These are phyloP conservation scores for Exophiala oligosperma DNA, from an alignment of 2,329 filamentous ascomycete genomes.

Conservation along the genomic window DNA sequence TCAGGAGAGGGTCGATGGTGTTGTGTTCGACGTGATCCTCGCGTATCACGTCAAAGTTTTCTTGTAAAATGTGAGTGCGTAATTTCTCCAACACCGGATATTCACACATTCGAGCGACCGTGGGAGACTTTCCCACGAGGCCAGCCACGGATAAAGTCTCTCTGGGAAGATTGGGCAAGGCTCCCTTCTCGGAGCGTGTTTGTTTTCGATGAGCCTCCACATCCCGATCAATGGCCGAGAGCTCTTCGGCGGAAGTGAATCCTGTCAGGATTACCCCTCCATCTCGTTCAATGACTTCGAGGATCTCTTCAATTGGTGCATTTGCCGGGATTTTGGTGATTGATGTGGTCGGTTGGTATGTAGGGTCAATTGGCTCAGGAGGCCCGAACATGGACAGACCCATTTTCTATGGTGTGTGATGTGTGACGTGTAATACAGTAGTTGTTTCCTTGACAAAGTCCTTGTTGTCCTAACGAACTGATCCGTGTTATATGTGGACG, in stretches of 20 bases:
- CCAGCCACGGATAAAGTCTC: slow-evolving; percentile 29
- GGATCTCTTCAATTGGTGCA: slow-evolving; percentile 33
- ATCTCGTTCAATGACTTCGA: slow-evolving; percentile 35
- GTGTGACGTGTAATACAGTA: no score
- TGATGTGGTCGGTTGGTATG: slow-evolving; percentile 13
- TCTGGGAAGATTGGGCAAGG: slow-evolving; percentile 12
- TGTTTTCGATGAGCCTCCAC: slow-evolving; percentile 12
- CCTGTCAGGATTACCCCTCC: slow-evolving; percentile 37
- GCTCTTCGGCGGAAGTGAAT: slow-evolving; percentile 28
- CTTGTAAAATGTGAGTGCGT: slow-evolving; percentile 30
- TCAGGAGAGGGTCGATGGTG: slow-evolving; percentile 30
- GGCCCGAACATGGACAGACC: slow-evolving; percentile 7
- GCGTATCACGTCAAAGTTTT: slow-evolving; percentile 18
- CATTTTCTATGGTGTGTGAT: neutral
- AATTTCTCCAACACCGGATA: slow-evolving; percentile 31
- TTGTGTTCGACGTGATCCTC: neutral
- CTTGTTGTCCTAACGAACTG: no score
- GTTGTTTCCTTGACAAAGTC: no score
- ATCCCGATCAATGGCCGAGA: slow-evolving; percentile 29
- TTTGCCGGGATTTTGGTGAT: slow-evolving; percentile 21
- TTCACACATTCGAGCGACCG: slow-evolving; percentile 24
- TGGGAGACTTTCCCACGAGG: slow-evolving; percentile 33
- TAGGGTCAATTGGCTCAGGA: slow-evolving; percentile 11
- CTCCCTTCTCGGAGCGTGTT: slow-evolving; percentile 10
- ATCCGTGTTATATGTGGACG: no score